These are phyloP conservation scores for Apium graveolens DNA, from an alignment of 129 eudicot species.

Conservation along the genomic window DNA sequence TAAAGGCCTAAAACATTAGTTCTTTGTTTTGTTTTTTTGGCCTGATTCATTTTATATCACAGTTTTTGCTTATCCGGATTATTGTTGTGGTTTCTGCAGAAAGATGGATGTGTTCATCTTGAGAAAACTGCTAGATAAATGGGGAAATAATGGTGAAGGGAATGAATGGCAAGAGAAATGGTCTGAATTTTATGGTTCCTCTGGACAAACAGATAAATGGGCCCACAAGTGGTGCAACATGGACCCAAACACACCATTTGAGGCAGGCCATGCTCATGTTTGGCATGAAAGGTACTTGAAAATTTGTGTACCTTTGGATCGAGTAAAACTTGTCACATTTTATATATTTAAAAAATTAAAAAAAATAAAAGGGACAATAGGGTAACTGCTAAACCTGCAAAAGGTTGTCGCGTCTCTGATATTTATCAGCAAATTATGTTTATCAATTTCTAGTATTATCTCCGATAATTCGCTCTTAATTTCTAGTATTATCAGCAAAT, in stretches of 20 bases:
- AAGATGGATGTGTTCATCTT: conserved; percentile 55
- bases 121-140: conserved; percentile 93
- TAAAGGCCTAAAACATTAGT: background rate
- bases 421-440: background rate
- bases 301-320: background rate
- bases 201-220: conserved; percentile 87
- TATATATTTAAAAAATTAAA: background rate
- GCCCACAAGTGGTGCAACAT: conserved; percentile 97
- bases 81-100: conserved; percentile 34
- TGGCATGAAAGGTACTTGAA: conserved; percentile 89
- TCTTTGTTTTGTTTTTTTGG: conserved; percentile 5
- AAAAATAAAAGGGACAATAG: background rate
- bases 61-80: conserved; percentile 7
- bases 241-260: conserved; percentile 72
- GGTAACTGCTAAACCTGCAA: background rate
- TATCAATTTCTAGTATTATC: background rate
- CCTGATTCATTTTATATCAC: background rate
- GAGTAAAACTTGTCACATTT: background rate
- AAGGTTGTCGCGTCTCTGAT: background rate
- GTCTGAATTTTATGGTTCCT: conserved; percentile 73
- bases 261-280: conserved; percentile 89
- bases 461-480: background rate
- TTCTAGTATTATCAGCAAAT: too few relatives aligned
- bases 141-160: conserved; percentile 83
- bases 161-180: conserved; percentile 95